Evolutionary conservation across 106 monocot genomes (phyloP), one percentile per base, ranked within the genome.

Genomic region (Acorus calamus): DNA sequence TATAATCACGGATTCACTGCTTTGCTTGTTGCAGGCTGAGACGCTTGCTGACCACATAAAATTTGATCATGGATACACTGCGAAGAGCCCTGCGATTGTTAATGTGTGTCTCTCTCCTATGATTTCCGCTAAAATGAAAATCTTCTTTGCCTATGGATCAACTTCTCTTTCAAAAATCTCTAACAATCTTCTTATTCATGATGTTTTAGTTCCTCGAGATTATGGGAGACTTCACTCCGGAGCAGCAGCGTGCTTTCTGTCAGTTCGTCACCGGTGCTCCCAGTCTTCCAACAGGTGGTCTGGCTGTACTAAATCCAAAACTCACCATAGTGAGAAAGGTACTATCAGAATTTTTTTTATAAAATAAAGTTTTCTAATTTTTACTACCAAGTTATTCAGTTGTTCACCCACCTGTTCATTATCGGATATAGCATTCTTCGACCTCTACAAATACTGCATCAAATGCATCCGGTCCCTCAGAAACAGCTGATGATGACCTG

Each of bases 281-380:
- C 47, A 73, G 92, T 45, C 92, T 99, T 70, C 88, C 98, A 11
- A 87, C 79, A 54, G 98, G 98, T 71, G 92, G 98, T 59, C 67
- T 99, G 43, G 88, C 98, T 65, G 88, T 81, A 46, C 62, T 99
- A 10, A 92, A 88, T 55, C 98, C 98, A 46, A 99, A 99, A 51
- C 57, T 99, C n/a, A 99, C 98, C 2, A 92, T 99, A 11, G 98
- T 99, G 53, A 85, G 88, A 64, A 99, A 99, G 98, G 98, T 99
- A 82, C 4, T 41, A 3, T 2, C 11, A 8, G 3, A 55, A 11
- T 9, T 11, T 41, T 53, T 12, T 61, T n/a, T 45, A 46, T 48
- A 3, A 28, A 49, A 3, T 69, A 3, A 8, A 2, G 8, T 4
- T 57, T 71, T 8, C 7, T 65, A 14, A 6, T 50, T 8, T 50